Base-by-base conservation (phyloP, 805 yeast genomes). In the Candida glaebosa region DNA sequence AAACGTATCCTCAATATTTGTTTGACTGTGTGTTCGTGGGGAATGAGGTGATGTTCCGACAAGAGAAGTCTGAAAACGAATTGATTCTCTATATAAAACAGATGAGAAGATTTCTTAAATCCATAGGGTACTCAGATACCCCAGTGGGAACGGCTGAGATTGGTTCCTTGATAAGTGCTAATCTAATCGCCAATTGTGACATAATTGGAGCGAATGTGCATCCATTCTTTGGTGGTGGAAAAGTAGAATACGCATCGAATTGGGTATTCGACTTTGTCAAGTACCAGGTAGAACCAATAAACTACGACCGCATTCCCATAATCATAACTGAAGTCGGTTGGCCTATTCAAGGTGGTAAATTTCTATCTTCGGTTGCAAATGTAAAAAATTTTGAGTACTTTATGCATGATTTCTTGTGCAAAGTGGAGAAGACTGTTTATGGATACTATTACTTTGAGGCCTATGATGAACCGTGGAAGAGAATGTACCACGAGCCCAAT, bases 401-500 rank as follows among this genome's bases (percentile, higher is more conserved):
- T 44, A 45, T 82, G 42, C 58, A 71, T 37, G 60, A 61, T 4
- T 82, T 81, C 78, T 53, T 78, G 1, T 80, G 87, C 51, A 58
- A 61, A 3, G 63, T 70, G 3, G 61, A 64, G 12, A 49, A 61
- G 1, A 39, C 53, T 14, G 54, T 59, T 6, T 59, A 68, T 16
- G 74, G 71, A 1, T 81, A 82, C 78, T 81, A 67, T 46, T 81
- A 71, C 60, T 81, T 79, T 52, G 87, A 82, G 52, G 87, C 85
- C 0, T 82, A 79, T 60, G 87, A 83, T 60, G 86, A 81, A 52
- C 85, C 86, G 0, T 81, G 87, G 87, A 82, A 81, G 48, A 55
- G 60, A 35, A 56, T 77, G 1, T 80, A 74, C 56, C 71, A 78
- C 51, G 73, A 71, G 17, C 67, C 57, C 1, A 68, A 65, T 2